Base-by-base conservation (phyloP, 129 eudicot species). In the Centella asiatica region DNA sequence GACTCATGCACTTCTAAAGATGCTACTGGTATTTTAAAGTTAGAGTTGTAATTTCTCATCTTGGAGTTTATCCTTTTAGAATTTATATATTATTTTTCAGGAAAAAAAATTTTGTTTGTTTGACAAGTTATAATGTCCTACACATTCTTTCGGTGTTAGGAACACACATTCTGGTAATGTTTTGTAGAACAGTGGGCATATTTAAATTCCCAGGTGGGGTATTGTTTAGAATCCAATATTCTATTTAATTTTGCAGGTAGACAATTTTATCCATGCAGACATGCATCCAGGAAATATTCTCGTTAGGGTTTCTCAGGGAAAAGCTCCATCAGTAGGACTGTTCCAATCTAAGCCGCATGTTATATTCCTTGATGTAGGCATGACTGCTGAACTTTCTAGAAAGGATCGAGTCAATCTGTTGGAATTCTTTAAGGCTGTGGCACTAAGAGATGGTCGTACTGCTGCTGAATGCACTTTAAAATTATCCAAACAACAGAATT, bases 241-340 rank as follows among this genome's bases (percentile, higher is more conserved):
- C 53, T 44, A 13, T 68, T 69, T 77, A 42, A 32, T 32, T 32
- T 32, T 32, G 36, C 95, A 89, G 97, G 97, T 82, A 58, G 97
- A 89, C 80, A 89, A 89, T 76, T 89, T 89, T 70, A 62, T 89
- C 68, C 97, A 89, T 72, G 95, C 97, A 52, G 97, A 89, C 81
- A 89, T 89, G 97, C 97, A 89, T 81, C 97, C 97, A 2, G 97
- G 97, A 57, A 89, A 89, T 63, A 89, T 89, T 71, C 95, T 89
- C 62, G 97, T 89, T 58, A 78, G 95, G 71, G 66, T 73, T 55
- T 68, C 78, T 7, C 67, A 62, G 25, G 64, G 75, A 57, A 78
- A 56, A 56, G 64, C 66, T 55, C 36, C 81, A 13, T 72, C 52
- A 22, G 80, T 76, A 12, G 75, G 76, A 63, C 69, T 80, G 59